A percentile compares a stretch with the other conserved stretches of the same genome.
phyloP scores from a whole-genome alignment of 2,329 filamentous ascomycete species.

The Eutypa lata region DNA sequence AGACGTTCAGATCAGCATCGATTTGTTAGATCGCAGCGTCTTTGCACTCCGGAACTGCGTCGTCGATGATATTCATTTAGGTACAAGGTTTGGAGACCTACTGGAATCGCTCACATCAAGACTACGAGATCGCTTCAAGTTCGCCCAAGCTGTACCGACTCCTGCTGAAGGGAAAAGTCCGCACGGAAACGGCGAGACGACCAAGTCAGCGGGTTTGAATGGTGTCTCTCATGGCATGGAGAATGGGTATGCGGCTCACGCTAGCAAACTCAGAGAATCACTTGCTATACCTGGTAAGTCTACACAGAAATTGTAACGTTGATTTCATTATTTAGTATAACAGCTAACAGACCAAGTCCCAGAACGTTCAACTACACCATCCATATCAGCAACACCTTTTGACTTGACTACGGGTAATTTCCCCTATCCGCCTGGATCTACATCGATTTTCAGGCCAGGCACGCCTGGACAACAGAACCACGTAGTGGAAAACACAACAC shows the following conservation, averaged over 20 bases:
- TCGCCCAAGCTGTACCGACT: slow-evolving; percentile 47
- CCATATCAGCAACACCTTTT: slow-evolving; percentile 62
- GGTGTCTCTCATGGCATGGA: slow-evolving; percentile 28
- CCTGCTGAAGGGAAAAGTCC: slow-evolving; percentile 41
- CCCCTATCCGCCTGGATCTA: slow-evolving; percentile 45
- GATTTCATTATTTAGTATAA: not conserved
- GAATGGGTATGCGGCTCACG: slow-evolving; percentile 21
- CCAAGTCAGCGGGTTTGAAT: slow-evolving; percentile 19
- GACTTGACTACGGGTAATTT: slow-evolving; percentile 55
- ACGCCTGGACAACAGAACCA: slow-evolving; percentile 39
- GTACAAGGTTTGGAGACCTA: slow-evolving; percentile 79
- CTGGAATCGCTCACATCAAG: slow-evolving; percentile 75
- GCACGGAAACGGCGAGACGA: slow-evolving; percentile 29
- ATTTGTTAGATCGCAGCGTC: slow-evolving; percentile 72
- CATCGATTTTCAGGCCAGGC: slow-evolving; percentile 46
- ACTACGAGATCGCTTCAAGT: slow-evolving; percentile 71
- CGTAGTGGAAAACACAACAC: slow-evolving; percentile 26
- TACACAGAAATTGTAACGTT: not conserved
- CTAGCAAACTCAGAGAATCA: slow-evolving; percentile 23
- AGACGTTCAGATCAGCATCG: slow-evolving; percentile 72
- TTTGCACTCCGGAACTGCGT: slow-evolving; percentile 73
- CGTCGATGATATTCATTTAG: slow-evolving; percentile 81
- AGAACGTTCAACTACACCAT: slow-evolving; percentile 41
- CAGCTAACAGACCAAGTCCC: slow-evolving; percentile 8
- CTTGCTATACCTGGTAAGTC: slow-evolving; percentile 26